Percentiles rank a stretch among this genome's conserved stretches.
These are phyloP conservation scores for Colletotrichum musae DNA, from an alignment of 2,329 filamentous ascomycete genomes.

Conservation along the genomic window DNA sequence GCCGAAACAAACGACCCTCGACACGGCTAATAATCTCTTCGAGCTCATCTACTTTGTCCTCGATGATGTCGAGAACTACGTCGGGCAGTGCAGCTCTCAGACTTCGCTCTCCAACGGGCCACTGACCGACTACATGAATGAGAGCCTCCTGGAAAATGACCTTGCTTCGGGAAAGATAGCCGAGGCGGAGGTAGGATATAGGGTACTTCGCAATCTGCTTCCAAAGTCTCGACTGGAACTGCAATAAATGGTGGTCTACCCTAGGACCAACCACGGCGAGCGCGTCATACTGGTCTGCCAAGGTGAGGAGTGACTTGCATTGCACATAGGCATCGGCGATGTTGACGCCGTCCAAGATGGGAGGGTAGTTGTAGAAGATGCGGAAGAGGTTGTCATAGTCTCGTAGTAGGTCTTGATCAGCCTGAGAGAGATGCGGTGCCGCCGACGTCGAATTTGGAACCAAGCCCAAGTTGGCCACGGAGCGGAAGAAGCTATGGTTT, in stretches of 20 bases:
- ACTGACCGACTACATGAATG: conserved; percentile 94
- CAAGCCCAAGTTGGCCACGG: conserved; percentile 82
- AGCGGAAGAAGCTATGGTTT: conserved; percentile 81
- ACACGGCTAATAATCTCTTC: conserved; percentile 85
- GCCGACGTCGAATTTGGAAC: conserved; percentile 61
- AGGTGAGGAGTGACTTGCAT: conserved; percentile 88
- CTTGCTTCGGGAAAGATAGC: conserved; percentile 86
- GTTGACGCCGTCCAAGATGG: conserved; percentile 85
- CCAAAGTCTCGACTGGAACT: conserved; percentile 92
- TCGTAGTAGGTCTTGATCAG: conserved; percentile 82
- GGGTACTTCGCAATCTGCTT: conserved; percentile 98
- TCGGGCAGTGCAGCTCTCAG: conserved; percentile 82
- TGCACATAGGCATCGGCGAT: conserved; percentile 95
- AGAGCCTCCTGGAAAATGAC: conserved; percentile 90
- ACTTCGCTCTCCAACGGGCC: conserved; percentile 85
- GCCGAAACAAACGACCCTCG: conserved; percentile 85
- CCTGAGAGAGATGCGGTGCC: conserved; percentile 64
- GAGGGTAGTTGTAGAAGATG: conserved; percentile 94
- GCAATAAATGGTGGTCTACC: conserved; percentile 92
- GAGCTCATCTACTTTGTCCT: conserved; percentile 94
- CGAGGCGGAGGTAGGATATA: conserved; percentile 90
- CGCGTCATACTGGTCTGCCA: conserved; percentile 97
- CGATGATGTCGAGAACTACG: conserved; percentile 87
- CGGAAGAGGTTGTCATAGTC: conserved; percentile 97
- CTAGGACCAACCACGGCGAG: conserved; percentile 88